Conservation (phyloP, 139 green algal species). For the Spirogloea muscicola region DNA sequence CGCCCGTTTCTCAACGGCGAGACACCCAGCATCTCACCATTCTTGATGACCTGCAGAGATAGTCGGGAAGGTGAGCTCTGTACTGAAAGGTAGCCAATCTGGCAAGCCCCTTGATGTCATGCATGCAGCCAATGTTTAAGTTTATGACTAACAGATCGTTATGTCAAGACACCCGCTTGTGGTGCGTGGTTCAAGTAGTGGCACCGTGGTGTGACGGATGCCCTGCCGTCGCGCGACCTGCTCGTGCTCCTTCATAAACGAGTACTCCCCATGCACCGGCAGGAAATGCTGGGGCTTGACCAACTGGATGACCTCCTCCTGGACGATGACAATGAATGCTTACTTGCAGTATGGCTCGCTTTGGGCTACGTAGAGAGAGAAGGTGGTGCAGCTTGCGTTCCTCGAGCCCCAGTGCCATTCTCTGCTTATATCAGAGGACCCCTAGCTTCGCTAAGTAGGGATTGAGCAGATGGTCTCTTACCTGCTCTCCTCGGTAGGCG, state of each 20-base stretch:
- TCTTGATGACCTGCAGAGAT: conserved; percentile 89
- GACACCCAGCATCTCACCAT: conserved; percentile 94
- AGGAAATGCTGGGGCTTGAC: conserved; percentile 97
- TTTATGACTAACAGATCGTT: too few relatives aligned
- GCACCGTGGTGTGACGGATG: conserved; percentile 59
- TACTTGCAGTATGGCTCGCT: too few relatives aligned
- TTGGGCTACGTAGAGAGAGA: background rate
- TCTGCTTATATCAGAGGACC: background rate
- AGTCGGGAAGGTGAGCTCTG: too few relatives aligned
- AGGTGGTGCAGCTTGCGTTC: background rate
- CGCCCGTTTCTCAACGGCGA: conserved; percentile 65
- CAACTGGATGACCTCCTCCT: conserved; percentile 77
- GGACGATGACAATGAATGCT: too few relatives aligned
- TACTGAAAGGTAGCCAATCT: too few relatives aligned
- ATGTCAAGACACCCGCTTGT: too few relatives aligned
- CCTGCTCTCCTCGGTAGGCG: conserved; percentile 68
- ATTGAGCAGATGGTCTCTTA: background rate
- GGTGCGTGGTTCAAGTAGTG: too few relatives aligned
- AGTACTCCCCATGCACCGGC: conserved; percentile 95
- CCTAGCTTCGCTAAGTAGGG: background rate
- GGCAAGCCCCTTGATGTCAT: too few relatives aligned
- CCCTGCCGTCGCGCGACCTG: conserved; percentile 64
- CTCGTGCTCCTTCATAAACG: conserved; percentile 91
- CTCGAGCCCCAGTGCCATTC: background rate
- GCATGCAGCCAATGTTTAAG: too few relatives aligned